Conservation (phyloP, 371 early-diverging fungal species). For the Chytridiales sp. region DNA sequence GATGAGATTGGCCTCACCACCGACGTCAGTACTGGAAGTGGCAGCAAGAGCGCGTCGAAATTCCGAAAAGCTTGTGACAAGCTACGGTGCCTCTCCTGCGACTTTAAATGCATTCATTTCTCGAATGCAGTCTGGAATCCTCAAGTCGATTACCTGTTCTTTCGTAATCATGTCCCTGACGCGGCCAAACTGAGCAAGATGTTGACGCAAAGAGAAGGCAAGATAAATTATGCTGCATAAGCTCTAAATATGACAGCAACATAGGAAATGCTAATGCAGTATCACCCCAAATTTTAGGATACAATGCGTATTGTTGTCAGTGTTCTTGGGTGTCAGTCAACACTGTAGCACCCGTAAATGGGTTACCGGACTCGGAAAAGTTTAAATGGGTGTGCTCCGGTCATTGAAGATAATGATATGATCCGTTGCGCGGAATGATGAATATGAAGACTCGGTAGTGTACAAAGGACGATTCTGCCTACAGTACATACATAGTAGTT, state of each 20-base stretch:
- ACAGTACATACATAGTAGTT: too few species aligned
- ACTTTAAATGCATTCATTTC: neutral
- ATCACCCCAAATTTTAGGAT: slow-evolving; percentile 1
- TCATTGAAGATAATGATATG: too few species aligned
- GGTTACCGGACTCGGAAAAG: slow-evolving; percentile 3
- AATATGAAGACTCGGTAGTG: too few species aligned
- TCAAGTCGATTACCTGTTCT: slow-evolving; percentile 21
- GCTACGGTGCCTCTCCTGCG: slow-evolving; percentile 20
- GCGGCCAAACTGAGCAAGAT: slow-evolving; percentile 12
- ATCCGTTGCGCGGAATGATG: too few species aligned
- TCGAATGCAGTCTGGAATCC: slow-evolving; percentile 20
- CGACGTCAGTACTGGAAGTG: neutral
- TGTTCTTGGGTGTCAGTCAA: slow-evolving; percentile 17
- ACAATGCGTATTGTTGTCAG: slow-evolving; percentile 25
- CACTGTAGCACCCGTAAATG: neutral
- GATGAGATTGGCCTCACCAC: slow-evolving; percentile 9
- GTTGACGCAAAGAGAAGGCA: slow-evolving; percentile 7
- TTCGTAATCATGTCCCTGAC: slow-evolving; percentile 29
- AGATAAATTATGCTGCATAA: neutral
- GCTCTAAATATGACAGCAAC: neutral
- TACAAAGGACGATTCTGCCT: too few species aligned
- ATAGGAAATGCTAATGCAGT: neutral
- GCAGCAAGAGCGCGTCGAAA: neutral
- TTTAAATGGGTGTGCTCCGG: slow-evolving; percentile 28
- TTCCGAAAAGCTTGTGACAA: slow-evolving; percentile 9